A percentile compares a stretch with the other conserved stretches of the same genome.
Conservation (phyloP, 2,329 filamentous ascomycete genomes). For the Talaromyces sp. region DNA sequence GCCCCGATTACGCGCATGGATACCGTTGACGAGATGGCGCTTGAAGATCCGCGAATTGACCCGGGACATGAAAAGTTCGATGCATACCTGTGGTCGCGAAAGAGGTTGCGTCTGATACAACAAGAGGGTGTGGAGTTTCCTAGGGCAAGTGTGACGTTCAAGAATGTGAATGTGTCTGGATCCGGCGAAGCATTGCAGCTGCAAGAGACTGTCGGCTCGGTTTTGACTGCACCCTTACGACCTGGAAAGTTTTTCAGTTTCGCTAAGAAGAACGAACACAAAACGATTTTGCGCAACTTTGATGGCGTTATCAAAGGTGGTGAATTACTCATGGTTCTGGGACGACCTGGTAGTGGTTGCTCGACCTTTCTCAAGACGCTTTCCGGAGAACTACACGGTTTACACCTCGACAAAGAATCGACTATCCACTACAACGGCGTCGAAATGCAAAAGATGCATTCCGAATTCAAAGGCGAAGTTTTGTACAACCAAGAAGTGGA, state of each 20-base stretch:
- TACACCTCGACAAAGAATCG: conserved; percentile 66
- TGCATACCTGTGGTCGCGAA: conserved; percentile 47
- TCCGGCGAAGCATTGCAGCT: conserved; percentile 66
- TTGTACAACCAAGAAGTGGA: conserved; percentile 24
- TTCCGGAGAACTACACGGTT: conserved; percentile 76
- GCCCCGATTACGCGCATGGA: conserved; percentile 16
- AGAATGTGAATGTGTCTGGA: conserved; percentile 65
- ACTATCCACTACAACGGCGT: conserved; percentile 75
- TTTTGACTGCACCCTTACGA: conserved; percentile 59
- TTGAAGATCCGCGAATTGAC: conserved; percentile 39
- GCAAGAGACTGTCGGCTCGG: conserved; percentile 64
- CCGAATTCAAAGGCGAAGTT: conserved; percentile 47
- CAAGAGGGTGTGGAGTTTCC: conserved; percentile 33
- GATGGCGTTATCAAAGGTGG: conserved; percentile 52
- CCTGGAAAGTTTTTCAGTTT: conserved; percentile 54
- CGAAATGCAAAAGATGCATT: conserved; percentile 70
- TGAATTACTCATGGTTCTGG: conserved; percentile 41
- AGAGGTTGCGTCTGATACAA: conserved; percentile 34
- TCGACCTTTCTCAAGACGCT: conserved; percentile 84
- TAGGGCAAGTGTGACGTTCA: conserved; percentile 61
- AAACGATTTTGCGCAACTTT: conserved; percentile 57
- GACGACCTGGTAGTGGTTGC: conserved; percentile 50
- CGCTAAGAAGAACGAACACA: conserved; percentile 49
- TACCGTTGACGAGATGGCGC: conserved; percentile 35
- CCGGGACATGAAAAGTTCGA: conserved; percentile 45